Conservation (phyloP, 352 stramenopile genomes). For the Pythium pyrilobum region DNA sequence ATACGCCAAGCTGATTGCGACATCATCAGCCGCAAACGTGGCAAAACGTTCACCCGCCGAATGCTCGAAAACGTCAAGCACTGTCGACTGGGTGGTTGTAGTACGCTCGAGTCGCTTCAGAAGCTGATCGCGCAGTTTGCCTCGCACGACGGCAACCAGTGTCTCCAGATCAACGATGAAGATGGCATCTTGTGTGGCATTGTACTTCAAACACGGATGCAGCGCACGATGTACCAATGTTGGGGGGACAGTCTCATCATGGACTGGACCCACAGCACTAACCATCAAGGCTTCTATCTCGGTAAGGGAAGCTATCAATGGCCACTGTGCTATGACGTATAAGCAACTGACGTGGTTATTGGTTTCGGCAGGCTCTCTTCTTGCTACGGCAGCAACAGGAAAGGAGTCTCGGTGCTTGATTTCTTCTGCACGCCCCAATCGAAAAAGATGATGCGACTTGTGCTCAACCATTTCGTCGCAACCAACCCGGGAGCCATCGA, state of each 20-base stretch:
- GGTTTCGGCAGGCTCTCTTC: slow-evolving; percentile 6
- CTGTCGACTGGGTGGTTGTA: not conserved
- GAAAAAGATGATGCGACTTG: slow-evolving; percentile 7
- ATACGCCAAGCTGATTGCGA: not conserved
- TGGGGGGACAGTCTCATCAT: slow-evolving; percentile 20
- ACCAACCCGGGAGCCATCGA: not conserved
- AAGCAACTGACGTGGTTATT: not conserved
- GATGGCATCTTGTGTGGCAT: slow-evolving; percentile 3
- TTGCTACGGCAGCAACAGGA: slow-evolving; percentile 15
- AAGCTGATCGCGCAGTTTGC: not conserved
- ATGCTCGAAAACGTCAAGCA: slow-evolving; percentile 6
- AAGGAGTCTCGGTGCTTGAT: slow-evolving; percentile 20
- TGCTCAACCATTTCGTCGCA: slow-evolving; percentile 9
- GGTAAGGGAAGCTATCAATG: slow-evolving; percentile 1
- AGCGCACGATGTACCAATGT: slow-evolving; percentile 11
- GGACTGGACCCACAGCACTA: slow-evolving; percentile 23
- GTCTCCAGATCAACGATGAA: slow-evolving; percentile 4
- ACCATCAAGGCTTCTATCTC: slow-evolving; percentile 19
- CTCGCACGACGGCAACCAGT: not conserved
- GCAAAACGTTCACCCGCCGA: not conserved
- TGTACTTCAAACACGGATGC: slow-evolving; percentile 1
- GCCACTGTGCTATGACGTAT: not conserved
- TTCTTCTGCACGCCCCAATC: slow-evolving; percentile 19
- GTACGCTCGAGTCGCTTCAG: not conserved
- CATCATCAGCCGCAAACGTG: not conserved